A percentile compares a stretch with the other conserved stretches of the same genome.
phyloP scores from a whole-genome alignment of 495 filamentous ascomycete genomes.

The Podospora sp. region DNA sequence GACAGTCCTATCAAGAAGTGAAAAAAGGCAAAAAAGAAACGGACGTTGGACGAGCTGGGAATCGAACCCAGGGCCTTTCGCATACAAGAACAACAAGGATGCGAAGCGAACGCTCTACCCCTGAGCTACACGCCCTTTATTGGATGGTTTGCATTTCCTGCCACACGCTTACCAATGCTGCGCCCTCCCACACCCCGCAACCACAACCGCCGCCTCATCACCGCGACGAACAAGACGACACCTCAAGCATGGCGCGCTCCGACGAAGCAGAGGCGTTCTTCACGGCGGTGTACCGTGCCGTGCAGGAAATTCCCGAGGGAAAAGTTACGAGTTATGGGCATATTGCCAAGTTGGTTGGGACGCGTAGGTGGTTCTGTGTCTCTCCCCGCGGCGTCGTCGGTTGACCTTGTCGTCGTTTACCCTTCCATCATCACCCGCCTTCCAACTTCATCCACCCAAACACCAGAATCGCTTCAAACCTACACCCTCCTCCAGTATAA shows the following conservation, averaged over 20 bases:
- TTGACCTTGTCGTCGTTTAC: background rate
- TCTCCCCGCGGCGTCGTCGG: background rate
- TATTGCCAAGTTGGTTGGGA: constrained; percentile 77
- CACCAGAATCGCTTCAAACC: too few species aligned
- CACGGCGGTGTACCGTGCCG: constrained; percentile 76
- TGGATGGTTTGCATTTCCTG: background rate
- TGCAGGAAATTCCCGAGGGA: constrained; percentile 81
- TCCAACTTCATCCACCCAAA: too few species aligned
- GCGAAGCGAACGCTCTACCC: background rate
- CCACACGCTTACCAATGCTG: background rate
- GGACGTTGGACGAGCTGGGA: background rate
- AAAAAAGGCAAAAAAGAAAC: background rate
- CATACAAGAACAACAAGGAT: background rate
- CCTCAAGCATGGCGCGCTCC: constrained; percentile 63
- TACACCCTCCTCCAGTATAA: too few species aligned
- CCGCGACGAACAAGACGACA: background rate
- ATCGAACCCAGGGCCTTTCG: background rate
- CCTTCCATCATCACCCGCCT: too few species aligned
- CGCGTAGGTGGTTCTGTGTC: constrained; percentile 60
- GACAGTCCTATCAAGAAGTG: background rate
- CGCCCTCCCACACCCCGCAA: background rate
- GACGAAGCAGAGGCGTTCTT: constrained; percentile 87
- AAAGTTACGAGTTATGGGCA: constrained; percentile 88
- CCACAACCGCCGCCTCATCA: background rate
- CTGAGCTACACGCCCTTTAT: constrained; percentile 1